These are phyloP conservation scores for Pseudogymnoascus sp. DNA, from an alignment of 2,329 filamentous ascomycete genomes.

Conservation along the genomic window DNA sequence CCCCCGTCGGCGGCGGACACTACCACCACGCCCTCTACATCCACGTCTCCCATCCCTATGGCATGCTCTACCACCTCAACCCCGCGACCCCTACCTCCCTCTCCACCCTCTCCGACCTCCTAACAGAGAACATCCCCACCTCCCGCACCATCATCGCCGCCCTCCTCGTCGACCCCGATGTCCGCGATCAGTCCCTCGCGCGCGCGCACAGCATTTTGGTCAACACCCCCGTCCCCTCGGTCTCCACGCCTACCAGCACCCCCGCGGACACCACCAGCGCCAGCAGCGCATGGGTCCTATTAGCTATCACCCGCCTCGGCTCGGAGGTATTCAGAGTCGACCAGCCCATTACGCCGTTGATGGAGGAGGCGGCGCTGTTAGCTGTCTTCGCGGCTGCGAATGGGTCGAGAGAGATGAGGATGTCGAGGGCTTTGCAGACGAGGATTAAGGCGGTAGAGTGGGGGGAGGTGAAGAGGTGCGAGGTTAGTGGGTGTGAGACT, in stretches of 20 bases:
- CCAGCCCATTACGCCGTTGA: not conserved
- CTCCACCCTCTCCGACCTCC: not conserved
- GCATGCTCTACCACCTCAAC: not conserved
- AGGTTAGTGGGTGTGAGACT: not conserved
- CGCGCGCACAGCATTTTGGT: not conserved
- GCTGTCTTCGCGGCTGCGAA: not conserved
- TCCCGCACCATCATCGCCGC: not conserved
- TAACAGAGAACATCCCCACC: not conserved
- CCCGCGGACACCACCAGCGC: not conserved
- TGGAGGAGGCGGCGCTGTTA: not conserved
- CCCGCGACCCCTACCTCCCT: not conserved
- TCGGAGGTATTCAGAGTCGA: not conserved
- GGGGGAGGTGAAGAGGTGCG: not conserved
- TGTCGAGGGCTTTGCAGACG: not conserved
- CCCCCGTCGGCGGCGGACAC: not conserved
- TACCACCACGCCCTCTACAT: not conserved
- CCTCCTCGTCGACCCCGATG: not conserved
- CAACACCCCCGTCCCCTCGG: not conserved
- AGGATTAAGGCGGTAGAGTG: not conserved
- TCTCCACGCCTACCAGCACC: not conserved
- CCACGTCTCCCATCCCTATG: constrained; percentile 4
- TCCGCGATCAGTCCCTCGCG: not conserved
- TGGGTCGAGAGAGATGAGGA: not conserved
- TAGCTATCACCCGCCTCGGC: not conserved
- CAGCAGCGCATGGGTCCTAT: not conserved